A percentile compares a stretch with the other conserved stretches of the same genome.
phyloP scores from a whole-genome alignment of 192 early-diverging fungal genomes.

The Entomortierella lignicola region DNA sequence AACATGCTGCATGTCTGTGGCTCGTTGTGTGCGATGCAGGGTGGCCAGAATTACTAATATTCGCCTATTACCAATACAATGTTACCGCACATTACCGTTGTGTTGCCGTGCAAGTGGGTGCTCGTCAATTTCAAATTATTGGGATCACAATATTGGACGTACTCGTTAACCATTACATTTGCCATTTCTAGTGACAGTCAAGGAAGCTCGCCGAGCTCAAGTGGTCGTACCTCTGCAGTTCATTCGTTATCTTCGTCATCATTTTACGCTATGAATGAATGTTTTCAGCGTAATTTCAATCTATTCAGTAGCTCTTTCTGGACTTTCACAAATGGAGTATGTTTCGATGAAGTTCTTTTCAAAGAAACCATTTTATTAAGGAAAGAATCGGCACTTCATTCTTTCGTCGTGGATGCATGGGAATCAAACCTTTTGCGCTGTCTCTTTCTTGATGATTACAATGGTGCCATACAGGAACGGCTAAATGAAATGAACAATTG shows the following conservation, averaged over 20 bases:
- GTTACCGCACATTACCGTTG: not conserved
- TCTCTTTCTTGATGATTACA: not conserved
- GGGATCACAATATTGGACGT: not conserved
- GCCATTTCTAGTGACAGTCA: not conserved
- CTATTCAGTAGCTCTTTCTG: not conserved
- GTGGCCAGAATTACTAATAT: not conserved
- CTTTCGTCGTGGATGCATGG: not conserved
- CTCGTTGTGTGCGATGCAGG: constrained; percentile 1
- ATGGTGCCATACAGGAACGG: not conserved
- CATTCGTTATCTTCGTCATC: no score
- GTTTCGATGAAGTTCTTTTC: not conserved
- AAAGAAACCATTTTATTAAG: constrained; percentile 1
- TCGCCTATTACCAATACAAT: not conserved
- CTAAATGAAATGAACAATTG: not conserved
- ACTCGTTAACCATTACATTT: not conserved
- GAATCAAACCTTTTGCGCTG: not conserved
- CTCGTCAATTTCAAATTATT: not conserved
- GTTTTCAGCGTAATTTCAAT: no score
- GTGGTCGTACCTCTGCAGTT: no score
- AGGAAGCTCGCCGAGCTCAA: no score
- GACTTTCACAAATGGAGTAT: not conserved
- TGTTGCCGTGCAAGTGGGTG: not conserved
- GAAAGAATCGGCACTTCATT: not conserved
- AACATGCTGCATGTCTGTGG: not conserved
- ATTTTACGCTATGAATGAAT: no score